phyloP scores from a whole-genome alignment of 2,329 filamentous ascomycete species.

The Pseudopithomyces maydicus region DNA sequence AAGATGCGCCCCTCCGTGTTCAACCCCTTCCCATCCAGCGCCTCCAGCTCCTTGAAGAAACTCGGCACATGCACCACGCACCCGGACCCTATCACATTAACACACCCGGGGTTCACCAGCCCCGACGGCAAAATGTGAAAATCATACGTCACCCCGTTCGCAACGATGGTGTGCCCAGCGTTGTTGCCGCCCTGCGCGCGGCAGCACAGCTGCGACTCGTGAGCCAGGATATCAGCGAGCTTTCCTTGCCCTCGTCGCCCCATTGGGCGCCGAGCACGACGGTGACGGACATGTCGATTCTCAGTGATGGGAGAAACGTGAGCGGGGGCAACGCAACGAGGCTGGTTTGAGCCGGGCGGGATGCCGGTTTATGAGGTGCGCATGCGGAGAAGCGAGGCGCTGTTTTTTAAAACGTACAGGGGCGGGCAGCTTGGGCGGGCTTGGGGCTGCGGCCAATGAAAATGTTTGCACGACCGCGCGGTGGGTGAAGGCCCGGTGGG shows the following conservation, averaged over 20 bases:
- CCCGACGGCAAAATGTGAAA: conserved; percentile 60
- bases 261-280: conserved; percentile 66
- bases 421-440: background rate
- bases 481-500: conserved; percentile 3
- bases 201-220: conserved; percentile 61
- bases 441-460: conserved; percentile 22
- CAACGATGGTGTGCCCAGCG: conserved; percentile 54
- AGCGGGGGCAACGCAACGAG: no score
- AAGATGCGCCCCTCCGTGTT: conserved; percentile 64
- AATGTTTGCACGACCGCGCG: conserved; percentile 20
- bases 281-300: conserved; percentile 60
- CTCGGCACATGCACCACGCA: conserved; percentile 71
- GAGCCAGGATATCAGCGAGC: conserved; percentile 62
- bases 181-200: conserved; percentile 66
- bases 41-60: conserved; percentile 69
- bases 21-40: conserved; percentile 65
- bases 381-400: conserved; percentile 8
- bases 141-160: conserved; percentile 53
- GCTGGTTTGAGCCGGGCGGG: conserved; percentile 12
- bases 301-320: conserved; percentile 13
- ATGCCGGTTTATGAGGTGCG: conserved; percentile 11
- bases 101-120: conserved; percentile 71
- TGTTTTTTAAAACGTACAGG: background rate
- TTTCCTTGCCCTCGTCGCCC: conserved; percentile 66
- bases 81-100: conserved; percentile 71